Percentiles rank a stretch among this genome's conserved stretches.
Evolutionary conservation across 768 basidiomycete genomes (phyloP).

Genomic region (Trametes cingulata): DNA sequence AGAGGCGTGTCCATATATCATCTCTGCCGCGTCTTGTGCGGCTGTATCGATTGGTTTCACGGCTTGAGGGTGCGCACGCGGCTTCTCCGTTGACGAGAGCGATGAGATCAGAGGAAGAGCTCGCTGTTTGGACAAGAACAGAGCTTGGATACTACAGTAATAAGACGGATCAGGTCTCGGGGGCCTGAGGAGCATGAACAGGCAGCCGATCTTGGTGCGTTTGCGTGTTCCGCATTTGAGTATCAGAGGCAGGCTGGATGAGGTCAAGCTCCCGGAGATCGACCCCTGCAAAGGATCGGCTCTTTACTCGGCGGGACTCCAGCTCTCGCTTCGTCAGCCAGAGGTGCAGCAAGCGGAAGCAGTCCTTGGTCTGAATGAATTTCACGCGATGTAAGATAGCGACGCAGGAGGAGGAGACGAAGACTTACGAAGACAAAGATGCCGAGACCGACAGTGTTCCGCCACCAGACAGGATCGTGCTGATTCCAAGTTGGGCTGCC

Average conservation of each 20-base stretch:
- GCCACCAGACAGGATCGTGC: conserved; percentile 79
- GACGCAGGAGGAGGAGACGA: neutral
- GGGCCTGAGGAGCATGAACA: no score
- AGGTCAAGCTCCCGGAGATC: conserved; percentile 68
- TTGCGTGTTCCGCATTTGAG: neutral
- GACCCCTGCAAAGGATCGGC: conserved; percentile 71
- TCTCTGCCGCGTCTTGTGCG: conserved; percentile 7
- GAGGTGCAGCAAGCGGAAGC: conserved; percentile 63
- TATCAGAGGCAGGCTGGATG: conserved; percentile 29
- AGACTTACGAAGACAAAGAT: conserved; percentile 62
- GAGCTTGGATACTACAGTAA: neutral
- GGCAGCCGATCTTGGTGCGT: neutral
- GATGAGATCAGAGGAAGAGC: no score
- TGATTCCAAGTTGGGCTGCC: conserved; percentile 64
- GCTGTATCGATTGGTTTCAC: conserved; percentile 6
- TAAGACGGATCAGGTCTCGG: no score
- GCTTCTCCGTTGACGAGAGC: no score
- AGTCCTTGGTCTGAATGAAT: conserved; percentile 60
- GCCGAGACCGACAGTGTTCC: conserved; percentile 68
- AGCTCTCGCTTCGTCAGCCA: conserved; percentile 73
- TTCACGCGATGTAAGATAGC: neutral
- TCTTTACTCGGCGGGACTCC: conserved; percentile 67
- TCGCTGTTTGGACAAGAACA: neutral
- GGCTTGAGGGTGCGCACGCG: neutral
- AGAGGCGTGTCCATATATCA: conserved; percentile 25